Conservation (phyloP, 495 filamentous ascomycete genomes). For the Cercophora samala region DNA sequence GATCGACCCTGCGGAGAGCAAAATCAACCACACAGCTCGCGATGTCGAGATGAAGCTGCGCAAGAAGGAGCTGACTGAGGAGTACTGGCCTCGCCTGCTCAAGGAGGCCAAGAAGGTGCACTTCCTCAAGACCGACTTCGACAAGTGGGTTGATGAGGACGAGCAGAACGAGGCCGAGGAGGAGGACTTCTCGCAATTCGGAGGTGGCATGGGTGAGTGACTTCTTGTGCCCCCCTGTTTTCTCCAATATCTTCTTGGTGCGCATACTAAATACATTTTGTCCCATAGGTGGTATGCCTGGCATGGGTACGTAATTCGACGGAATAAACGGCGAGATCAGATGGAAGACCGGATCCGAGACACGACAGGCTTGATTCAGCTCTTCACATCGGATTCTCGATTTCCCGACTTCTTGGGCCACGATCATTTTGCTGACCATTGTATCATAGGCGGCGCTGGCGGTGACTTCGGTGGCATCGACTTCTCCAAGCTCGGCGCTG, state of each 20-base stretch:
- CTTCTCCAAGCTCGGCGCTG: conserved; percentile 85
- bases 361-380: conserved; percentile 1
- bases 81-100: conserved; percentile 91
- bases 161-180: conserved; percentile 88
- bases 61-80: conserved; percentile 91
- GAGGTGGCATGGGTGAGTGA: conserved; percentile 49
- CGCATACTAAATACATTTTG: conserved; percentile 1
- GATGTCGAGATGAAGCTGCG: conserved; percentile 85
- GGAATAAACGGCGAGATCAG: not conserved
- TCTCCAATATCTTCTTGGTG: conserved; percentile 4
- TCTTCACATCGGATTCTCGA: not conserved
- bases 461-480: conserved; percentile 71
- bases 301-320: conserved; percentile 45
- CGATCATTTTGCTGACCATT: conserved; percentile 11
- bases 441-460: conserved; percentile 28
- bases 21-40: conserved; percentile 76
- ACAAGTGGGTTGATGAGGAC: conserved; percentile 99
- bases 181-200: conserved; percentile 76
- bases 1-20: conserved; percentile 79
- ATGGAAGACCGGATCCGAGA: conserved; percentile 12
- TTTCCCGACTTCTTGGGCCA: not conserved
- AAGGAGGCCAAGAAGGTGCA: conserved; percentile 86
- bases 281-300: conserved; percentile 43
- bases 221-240: conserved; percentile 6
- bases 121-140: conserved; percentile 98